Evolutionary conservation across 768 basidiomycete species (phyloP), one percentile per base, ranked within the genome.

Genomic region (Gautieria morchelliformis): DNA sequence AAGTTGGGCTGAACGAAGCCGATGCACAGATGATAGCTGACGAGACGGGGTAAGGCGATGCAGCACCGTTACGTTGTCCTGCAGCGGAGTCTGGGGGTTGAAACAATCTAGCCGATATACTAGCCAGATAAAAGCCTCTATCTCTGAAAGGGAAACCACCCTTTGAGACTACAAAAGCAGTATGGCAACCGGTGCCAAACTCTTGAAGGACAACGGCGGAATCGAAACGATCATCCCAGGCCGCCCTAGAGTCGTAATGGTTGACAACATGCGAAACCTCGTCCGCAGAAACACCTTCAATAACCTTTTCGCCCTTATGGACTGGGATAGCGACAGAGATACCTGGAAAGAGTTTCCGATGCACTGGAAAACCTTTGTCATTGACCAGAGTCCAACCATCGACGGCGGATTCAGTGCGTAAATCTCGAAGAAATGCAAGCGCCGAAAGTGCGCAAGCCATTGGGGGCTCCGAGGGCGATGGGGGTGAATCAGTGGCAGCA

Each of bases 251-350:
- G 51, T 83, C 79, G 41, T 80, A 78, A 60, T 84, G 85, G 8
- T 77, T 77, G 17, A 96, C 76, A 20, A 89, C 78, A 1, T 84
- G 76, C 0, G 82, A 84, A 37, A 97, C 75, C 67, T 99, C 95
- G 65, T 96, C 94, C 1, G 93, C 93, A 1, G 92, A 89, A 11
- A 94, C 81, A 4, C 93, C 93, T 66, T 97, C 89, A 51, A 98
- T 85, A 59, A 97, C 91, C 70, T 90, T 89, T 66, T 87, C 84
- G 0, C 89, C 93, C 63, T 84, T 86, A 68, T 92, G 86, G 3
- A 98, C 82, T 0, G 92, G 91, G 33, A 93, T 82, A 53, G 81
- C 74, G 1, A 86, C 76, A 5, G 92, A 95, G 6, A 95, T 79
- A 54, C 87, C 83, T 0, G 87, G 77, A 7, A 82, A 78, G n/a